Evolutionary conservation across 495 filamentous ascomycete species (phyloP).

Genomic region (Hypoxylon fuscum): DNA sequence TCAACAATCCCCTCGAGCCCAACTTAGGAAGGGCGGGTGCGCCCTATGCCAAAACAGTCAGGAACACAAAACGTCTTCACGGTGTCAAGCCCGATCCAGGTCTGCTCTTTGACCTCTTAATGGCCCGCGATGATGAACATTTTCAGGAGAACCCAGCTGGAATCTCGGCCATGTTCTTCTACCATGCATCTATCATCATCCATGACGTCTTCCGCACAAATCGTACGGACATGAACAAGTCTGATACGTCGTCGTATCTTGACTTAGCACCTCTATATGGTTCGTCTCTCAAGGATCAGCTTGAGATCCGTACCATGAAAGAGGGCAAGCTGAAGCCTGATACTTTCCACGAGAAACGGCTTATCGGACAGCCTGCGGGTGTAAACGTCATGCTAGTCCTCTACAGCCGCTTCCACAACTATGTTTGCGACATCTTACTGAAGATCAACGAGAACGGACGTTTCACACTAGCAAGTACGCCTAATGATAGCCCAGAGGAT

Average conservation of each 20-base stretch:
- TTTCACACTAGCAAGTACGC: constrained; percentile 63
- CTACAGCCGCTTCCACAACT: constrained; percentile 77
- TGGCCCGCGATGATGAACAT: constrained; percentile 65
- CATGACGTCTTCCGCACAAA: constrained; percentile 67
- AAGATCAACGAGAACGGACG: constrained; percentile 80
- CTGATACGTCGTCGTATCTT: constrained; percentile 76
- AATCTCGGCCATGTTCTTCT: constrained; percentile 84
- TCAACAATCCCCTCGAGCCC: constrained; percentile 71
- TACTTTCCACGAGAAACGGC: constrained; percentile 73
- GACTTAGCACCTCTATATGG: constrained; percentile 84
- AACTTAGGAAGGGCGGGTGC: constrained; percentile 65
- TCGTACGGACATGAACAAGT: constrained; percentile 45
- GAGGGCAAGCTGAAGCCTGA: constrained; percentile 83
- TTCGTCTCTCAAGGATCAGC: constrained; percentile 73
- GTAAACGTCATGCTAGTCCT: constrained; percentile 75
- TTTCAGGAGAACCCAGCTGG: constrained; percentile 74
- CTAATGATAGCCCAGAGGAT: constrained; percentile 55
- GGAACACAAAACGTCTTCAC: constrained; percentile 52
- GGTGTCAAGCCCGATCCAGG: constrained; percentile 76
- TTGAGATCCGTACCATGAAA: constrained; percentile 72
- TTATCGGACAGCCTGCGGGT: constrained; percentile 79
- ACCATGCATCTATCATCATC: constrained; percentile 84
- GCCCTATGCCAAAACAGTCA: constrained; percentile 76
- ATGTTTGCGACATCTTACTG: constrained; percentile 67
- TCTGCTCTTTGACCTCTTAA: constrained; percentile 76